These are phyloP conservation scores for Syncephalastrum contaminatum DNA, from an alignment of 371 early-diverging fungal genomes.

Conservation along the genomic window DNA sequence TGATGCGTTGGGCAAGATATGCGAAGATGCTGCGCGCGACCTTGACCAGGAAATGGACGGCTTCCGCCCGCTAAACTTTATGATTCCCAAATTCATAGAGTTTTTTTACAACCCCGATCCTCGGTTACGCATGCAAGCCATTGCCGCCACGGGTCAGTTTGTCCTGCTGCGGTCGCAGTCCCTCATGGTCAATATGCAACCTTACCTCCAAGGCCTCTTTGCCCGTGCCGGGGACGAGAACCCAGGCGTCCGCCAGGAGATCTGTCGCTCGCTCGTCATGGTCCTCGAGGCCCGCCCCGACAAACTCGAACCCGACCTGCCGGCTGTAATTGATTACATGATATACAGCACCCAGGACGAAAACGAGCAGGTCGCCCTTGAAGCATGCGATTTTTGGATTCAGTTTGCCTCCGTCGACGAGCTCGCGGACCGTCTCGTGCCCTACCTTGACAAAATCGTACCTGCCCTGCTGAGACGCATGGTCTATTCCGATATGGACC, in stretches of 20 bases:
- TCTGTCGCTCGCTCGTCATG: conserved; percentile 89
- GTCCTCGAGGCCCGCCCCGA: conserved; percentile 81
- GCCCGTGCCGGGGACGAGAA: conserved; percentile 68
- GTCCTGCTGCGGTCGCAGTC: conserved; percentile 61
- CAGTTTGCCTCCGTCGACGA: conserved; percentile 74
- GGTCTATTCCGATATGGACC: conserved; percentile 90
- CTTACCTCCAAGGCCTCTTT: conserved; percentile 79
- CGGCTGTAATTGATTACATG: conserved; percentile 87
- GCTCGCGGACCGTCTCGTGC: conserved; percentile 69
- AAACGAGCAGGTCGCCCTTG: conserved; percentile 83
- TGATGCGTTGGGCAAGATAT: conserved; percentile 84
- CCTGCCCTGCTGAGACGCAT: conserved; percentile 85
- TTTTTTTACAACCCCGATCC: conserved; percentile 71
- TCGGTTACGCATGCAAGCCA: conserved; percentile 70
- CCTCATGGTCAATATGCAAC: conserved; percentile 61
- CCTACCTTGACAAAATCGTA: conserved; percentile 73
- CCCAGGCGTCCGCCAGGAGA: conserved; percentile 75
- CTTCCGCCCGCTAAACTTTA: conserved; percentile 65
- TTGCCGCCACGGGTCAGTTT: conserved; percentile 80
- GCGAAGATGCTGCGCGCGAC: conserved; percentile 84
- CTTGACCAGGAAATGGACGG: conserved; percentile 72
- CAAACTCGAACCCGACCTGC: conserved; percentile 73
- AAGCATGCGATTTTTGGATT: conserved; percentile 97
- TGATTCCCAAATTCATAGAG: conserved; percentile 81
- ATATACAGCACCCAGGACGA: conserved; percentile 79